These are phyloP conservation scores for Mycena olivaceomarginata DNA, from an alignment of 768 basidiomycete species.

Conservation along the genomic window DNA sequence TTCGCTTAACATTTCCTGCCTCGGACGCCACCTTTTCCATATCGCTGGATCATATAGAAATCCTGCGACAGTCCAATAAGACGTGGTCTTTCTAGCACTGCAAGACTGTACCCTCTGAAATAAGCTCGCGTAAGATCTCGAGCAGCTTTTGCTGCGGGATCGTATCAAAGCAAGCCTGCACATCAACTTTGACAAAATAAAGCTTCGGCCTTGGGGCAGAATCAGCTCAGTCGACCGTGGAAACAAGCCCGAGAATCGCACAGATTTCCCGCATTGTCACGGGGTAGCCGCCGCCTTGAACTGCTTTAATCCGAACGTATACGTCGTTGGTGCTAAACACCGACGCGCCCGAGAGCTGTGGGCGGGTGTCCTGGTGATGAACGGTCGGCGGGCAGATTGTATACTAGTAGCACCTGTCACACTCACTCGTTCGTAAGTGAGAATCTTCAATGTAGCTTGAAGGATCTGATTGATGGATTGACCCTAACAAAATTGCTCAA, in stretches of 20 bases:
- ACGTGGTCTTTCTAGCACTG: not conserved
- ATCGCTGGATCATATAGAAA: conserved; percentile 80
- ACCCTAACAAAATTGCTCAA: conserved; percentile 22
- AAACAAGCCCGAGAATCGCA: conserved; percentile 52
- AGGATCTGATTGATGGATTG: conserved; percentile 92
- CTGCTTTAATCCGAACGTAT: conserved; percentile 80
- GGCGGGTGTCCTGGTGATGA: conserved; percentile 72
- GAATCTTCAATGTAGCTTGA: conserved; percentile 88
- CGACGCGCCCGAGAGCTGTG: conserved; percentile 84
- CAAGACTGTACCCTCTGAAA: conserved; percentile 77
- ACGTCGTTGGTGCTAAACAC: conserved; percentile 91
- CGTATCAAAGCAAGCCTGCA: conserved; percentile 97
- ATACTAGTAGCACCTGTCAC: not conserved
- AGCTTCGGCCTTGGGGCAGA: conserved; percentile 79
- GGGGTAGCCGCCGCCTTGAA: conserved; percentile 76
- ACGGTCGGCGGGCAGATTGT: not conserved
- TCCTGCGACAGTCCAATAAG: conserved; percentile 68
- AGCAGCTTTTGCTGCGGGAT: conserved; percentile 93
- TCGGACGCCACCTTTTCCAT: conserved; percentile 79
- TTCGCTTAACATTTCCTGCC: conserved; percentile 74
- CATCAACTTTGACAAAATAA: conserved; percentile 98
- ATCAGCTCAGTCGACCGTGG: conserved; percentile 13
- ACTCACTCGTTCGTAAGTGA: conserved; percentile 90
- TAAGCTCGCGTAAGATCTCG: conserved; percentile 81
- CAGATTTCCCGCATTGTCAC: conserved; percentile 68